Base-by-base conservation (phyloP, 2,329 filamentous ascomycete species). In the Fusarium sacchari region DNA sequence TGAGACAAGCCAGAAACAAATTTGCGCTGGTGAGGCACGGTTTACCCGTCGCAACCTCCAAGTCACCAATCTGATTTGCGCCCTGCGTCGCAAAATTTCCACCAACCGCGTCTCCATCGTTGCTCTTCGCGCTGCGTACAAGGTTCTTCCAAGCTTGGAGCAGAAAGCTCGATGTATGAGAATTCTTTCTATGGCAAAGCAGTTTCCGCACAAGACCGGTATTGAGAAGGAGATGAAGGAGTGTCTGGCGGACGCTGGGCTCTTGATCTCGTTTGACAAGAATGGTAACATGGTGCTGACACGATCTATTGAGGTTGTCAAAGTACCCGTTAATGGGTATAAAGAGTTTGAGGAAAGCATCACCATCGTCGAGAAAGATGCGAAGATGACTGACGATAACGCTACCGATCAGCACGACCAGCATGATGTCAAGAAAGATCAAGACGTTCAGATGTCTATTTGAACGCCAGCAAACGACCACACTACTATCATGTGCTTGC, bases 51-150 rank as follows among this genome's bases (percentile, higher is more conserved):
- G 57, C 2, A 42, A 61, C 13, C 14, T 28, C 2, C 64, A 72
- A 7, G 14, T 66, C 2, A 39, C 39, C 8, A 64, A 60, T 9
- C 17, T 77, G 8, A 28, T 68, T 4, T 9, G 24, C 7, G 37
- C 61, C n/a, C 42, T 77, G 7, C 40, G 40, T 14, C 39, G 52
- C 11, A 64, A 69, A 13, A 32, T 60, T 2, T 50, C 36, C 3
- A 43, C 60, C 8, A 64, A 59, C 13, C 64, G 58, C 3, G 44
- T 73, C 6, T 40, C 36, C 28, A 7, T 34, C 17, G 30, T 40
- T 8, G 72, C 74, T 1, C n/a, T 73, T 12, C 55, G 56, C 13
- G 66, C 67, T 26, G 64, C 67, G 1, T 66, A 67, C 60, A 60
- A 49, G 7, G 14, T 67, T 15, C 17, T 74, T 1, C 67, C 60